Evolutionary conservation across 148 eudicot species (phyloP), one percentile per base, ranked within the genome.

Genomic region (Fagopyrum tataricum): DNA sequence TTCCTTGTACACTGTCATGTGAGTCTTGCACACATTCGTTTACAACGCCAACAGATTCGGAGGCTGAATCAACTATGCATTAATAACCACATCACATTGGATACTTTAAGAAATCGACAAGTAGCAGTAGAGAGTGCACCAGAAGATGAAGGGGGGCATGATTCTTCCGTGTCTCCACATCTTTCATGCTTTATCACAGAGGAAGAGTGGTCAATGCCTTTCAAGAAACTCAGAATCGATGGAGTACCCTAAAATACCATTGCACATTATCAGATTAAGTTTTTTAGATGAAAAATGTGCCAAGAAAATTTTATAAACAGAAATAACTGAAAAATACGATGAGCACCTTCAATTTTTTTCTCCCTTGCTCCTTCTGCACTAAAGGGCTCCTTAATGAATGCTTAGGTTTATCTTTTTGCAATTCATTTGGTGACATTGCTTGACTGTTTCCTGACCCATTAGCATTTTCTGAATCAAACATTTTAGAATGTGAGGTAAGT

Each of bases 161-260:
- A 41, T 76, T 76, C 86, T 68, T 70, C 70, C 15, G 21, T 24
- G 40, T 47, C 74, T 51, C 74, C 71, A 72, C 52, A 79, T 73
- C 67, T 70, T 49, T 78, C 86, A 73, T 58, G 85, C 72, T 77
- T 78, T 39, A 24, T 12, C 17, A 40, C 13, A 14, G 69, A 64
- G 21, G 69, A 64, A 6, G 68, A 75, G 31, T 70, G 72, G 31
- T 73, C 73, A 40, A 67, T 17, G 62, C 80, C 84, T 74, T 79
- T 83, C 72, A 87, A 80, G 74, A 84, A 89, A 83, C 83, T 85
- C 85, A 89, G 68, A 74, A 91, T 91, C 23, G 93, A 80, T 41
- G 91, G 70, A 44, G 85, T 78, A 72, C 91, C 91, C 97, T 91
- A 80, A 62, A 42, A 76, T 26, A 81, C 10, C 62, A 41, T 20